phyloP scores from a whole-genome alignment of 805 yeast species.

The Nakazawaea ernobii region DNA sequence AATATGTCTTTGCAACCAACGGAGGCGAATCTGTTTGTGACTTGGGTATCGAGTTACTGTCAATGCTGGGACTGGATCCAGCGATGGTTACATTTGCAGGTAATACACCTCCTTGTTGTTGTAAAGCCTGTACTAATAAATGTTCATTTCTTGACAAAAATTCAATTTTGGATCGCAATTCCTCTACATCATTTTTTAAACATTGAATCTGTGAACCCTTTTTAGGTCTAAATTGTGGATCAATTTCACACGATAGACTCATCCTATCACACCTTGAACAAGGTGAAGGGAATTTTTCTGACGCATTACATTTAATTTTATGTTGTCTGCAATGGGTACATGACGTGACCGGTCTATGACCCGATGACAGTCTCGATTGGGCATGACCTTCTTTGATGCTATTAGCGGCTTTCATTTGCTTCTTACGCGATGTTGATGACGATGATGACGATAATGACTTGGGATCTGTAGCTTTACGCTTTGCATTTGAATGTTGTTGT shows the following conservation, averaged over 20 bases:
- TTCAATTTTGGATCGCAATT: slow-evolving; percentile 66
- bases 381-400: not conserved
- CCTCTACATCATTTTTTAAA: slow-evolving; percentile 80
- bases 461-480: not conserved
- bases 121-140: slow-evolving; percentile 57
- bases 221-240: slow-evolving; percentile 86
- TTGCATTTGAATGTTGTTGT: not conserved
- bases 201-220: slow-evolving; percentile 88
- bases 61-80: slow-evolving; percentile 14
- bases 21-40: slow-evolving; percentile 10
- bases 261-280: slow-evolving; percentile 80
- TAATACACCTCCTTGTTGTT: slow-evolving; percentile 10
- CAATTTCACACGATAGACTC: slow-evolving; percentile 79
- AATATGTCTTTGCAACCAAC: slow-evolving; percentile 33
- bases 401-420: slow-evolving; percentile 1
- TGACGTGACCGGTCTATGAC: slow-evolving; percentile 85
- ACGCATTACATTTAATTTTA: slow-evolving; percentile 88
- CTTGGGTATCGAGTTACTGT: slow-evolving; percentile 3
- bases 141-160: slow-evolving; percentile 60
- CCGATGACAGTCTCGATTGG: slow-evolving; percentile 27
- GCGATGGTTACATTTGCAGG: slow-evolving; percentile 8
- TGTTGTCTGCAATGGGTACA: slow-evolving; percentile 95
- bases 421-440: not conserved
- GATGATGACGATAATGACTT: not conserved
- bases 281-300: slow-evolving; percentile 73